Conservation (phyloP, 331 rosid genomes). For the Arachis monticola region DNA sequence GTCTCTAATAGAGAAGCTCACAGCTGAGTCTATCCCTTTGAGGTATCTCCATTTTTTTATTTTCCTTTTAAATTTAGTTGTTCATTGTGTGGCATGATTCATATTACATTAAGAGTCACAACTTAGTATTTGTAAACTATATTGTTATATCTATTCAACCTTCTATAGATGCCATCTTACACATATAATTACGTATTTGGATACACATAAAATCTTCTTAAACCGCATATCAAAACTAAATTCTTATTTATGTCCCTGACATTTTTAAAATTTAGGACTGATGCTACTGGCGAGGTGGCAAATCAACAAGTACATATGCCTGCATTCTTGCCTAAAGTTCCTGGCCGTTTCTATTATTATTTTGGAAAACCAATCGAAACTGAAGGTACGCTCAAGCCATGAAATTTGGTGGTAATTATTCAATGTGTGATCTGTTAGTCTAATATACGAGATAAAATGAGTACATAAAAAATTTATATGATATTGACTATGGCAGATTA, state of each 20-base stretch:
- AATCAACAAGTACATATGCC: slow-evolving; percentile 78
- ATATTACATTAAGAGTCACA: background rate
- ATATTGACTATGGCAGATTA: slow-evolving; percentile 5
- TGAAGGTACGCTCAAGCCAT: slow-evolving; percentile 51
- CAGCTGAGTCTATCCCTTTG: slow-evolving; percentile 50
- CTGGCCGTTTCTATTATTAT: slow-evolving; percentile 80
- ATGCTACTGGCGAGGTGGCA: slow-evolving; percentile 65
- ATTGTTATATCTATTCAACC: background rate
- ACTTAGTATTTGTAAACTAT: background rate
- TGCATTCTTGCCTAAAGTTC: slow-evolving; percentile 75
- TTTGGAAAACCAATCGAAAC: slow-evolving; percentile 93
- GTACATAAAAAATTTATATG: too few relatives aligned
- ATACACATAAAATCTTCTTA: background rate
- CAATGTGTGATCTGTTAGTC: too few relatives aligned
- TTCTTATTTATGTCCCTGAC: background rate
- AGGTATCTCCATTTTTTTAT: slow-evolving; percentile 54
- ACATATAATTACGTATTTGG: background rate
- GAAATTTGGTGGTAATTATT: background rate
- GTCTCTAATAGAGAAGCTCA: slow-evolving; percentile 55
- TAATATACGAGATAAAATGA: too few relatives aligned
- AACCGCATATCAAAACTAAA: too few relatives aligned
- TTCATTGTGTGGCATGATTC: background rate
- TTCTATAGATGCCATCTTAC: background rate
- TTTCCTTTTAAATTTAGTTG: background rate
- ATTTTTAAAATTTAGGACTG: slow-evolving; percentile 46